These are phyloP conservation scores for Arthrobotrys iridis DNA, from an alignment of 2,329 filamentous ascomycete species.

Conservation along the genomic window DNA sequence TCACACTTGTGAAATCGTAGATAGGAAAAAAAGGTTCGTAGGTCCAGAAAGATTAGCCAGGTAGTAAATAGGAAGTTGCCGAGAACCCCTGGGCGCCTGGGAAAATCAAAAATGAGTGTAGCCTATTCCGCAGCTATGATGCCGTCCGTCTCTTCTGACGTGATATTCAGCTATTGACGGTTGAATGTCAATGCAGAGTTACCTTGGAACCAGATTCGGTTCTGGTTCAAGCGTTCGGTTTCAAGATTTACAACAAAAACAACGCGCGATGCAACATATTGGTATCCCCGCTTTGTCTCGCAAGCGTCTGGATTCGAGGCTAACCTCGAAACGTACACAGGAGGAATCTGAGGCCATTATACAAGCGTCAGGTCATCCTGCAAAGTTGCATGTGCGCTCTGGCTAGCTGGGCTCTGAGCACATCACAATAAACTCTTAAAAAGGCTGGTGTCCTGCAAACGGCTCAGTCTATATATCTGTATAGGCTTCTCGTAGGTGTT, in stretches of 20 bases:
- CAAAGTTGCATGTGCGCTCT: no score
- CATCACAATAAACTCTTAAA: no score
- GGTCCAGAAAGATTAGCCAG: background rate
- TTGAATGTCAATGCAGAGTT: background rate
- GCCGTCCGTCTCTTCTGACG: background rate
- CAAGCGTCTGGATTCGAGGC: no score
- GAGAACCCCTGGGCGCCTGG: background rate
- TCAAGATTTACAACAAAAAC: conserved; percentile 48
- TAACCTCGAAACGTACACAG: no score
- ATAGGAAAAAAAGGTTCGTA: background rate
- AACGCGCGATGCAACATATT: conserved; percentile 27
- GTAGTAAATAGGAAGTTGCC: background rate
- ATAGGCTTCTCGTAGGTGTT: no score
- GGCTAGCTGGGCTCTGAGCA: no score
- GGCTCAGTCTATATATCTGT: no score
- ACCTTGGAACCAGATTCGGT: no score
- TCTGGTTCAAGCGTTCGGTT: background rate
- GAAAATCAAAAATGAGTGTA: background rate
- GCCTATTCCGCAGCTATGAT: background rate
- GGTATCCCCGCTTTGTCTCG: no score
- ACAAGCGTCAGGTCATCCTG: no score
- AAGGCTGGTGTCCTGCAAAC: no score
- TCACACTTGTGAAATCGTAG: background rate
- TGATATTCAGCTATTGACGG: background rate
- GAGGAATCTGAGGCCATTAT: no score